phyloP scores from a whole-genome alignment of 305 asterid genomes.

The Solanum hybrid region DNA sequence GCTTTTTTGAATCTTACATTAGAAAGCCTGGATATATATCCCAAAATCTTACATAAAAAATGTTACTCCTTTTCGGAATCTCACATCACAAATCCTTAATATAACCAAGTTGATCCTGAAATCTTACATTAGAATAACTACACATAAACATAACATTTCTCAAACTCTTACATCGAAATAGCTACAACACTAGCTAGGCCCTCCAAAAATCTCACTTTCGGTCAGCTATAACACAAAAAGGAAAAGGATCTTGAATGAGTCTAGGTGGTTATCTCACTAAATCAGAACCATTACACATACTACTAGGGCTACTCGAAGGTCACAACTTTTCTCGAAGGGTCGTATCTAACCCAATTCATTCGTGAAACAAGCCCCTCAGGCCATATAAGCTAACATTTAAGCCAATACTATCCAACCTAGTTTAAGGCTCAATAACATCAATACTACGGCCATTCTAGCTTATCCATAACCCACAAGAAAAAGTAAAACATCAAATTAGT shows the following conservation, averaged over 20 bases:
- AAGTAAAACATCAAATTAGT: background rate
- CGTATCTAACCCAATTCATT: background rate
- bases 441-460: background rate
- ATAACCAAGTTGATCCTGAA: background rate
- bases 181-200: background rate
- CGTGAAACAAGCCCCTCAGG: background rate
- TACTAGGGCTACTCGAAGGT: background rate
- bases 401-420: background rate
- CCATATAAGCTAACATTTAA: background rate
- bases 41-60: background rate
- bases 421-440: background rate
- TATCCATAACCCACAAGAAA: background rate
- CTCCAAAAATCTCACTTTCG: background rate
- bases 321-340: background rate
- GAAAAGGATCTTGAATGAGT: background rate
- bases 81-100: background rate
- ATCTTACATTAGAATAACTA: background rate
- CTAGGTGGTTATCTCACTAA: background rate
- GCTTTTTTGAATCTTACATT: background rate
- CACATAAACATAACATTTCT: background rate
- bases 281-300: background rate
- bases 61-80: background rate
- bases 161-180: background rate
- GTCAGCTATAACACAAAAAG: background rate
- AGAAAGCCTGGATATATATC: background rate